Percentiles rank a stretch among this genome's conserved stretches.
Conservation (phyloP, 106 monocot genomes). For the Allium fistulosum region DNA sequence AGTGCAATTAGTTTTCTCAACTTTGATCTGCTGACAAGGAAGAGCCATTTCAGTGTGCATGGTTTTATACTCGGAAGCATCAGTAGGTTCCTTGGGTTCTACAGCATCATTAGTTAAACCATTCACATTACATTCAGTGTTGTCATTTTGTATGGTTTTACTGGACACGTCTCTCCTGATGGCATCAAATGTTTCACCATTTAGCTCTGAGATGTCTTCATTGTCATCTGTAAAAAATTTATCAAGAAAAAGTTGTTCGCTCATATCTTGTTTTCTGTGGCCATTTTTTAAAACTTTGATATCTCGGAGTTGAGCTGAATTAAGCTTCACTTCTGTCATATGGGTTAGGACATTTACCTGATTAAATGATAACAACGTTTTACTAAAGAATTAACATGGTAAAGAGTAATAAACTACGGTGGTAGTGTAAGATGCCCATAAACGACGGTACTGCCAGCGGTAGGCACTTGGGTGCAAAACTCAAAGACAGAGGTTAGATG, state of each 20-base stretch:
- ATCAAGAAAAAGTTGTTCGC: conserved; percentile 7
- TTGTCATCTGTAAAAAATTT: background rate
- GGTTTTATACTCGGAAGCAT: background rate
- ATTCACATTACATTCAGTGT: background rate
- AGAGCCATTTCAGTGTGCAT: no score
- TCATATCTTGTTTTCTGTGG: conserved; percentile 39
- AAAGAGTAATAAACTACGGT: background rate
- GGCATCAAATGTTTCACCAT: background rate
- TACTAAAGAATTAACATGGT: background rate
- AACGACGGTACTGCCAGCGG: background rate
- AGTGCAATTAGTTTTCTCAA: no score
- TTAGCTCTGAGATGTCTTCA: background rate
- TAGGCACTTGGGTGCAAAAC: background rate
- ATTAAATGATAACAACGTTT: background rate
- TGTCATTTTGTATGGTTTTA: background rate
- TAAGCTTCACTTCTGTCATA: conserved; percentile 34
- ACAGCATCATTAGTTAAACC: background rate
- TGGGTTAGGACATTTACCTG: conserved; percentile 83
- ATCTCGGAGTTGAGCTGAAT: conserved; percentile 8
- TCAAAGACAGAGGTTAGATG: background rate
- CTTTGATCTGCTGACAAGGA: no score
- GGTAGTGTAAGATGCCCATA: background rate
- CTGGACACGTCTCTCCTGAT: background rate
- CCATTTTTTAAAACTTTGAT: conserved; percentile 44
- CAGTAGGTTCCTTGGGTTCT: background rate